Evolutionary conservation across 306 rosid genomes (phyloP), one percentile per base, ranked within the genome.

Genomic region (Pachyrhizus erosus): DNA sequence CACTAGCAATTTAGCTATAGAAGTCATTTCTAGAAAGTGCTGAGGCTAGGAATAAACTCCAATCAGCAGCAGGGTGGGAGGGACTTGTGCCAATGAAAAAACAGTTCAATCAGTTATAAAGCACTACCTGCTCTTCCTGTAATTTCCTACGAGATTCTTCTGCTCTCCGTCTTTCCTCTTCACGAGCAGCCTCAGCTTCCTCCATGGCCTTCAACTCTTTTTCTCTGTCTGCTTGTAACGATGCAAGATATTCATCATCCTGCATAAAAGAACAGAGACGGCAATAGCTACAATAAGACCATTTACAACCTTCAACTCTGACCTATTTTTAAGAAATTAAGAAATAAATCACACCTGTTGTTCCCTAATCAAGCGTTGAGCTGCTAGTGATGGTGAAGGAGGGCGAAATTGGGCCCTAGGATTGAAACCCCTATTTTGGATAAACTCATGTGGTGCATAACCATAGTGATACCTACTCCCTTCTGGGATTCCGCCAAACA

Each of bases 401-500:
- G 97, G 94, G 9, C 89, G 97, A 76, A 39, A 68, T 18, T 74
- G 13, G 2, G 93, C 90, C 58, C 55, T 78, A 26, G 85, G 78
- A 79, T 87, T 70, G 9, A 78, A 54, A 83, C 84, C 82, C 85
- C 89, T 89, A 51, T 75, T 45, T 71, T 86, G 92, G 86, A 90
- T 77, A 78, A 88, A 83, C 27, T 89, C 92, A 70, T 87, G 94
- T 17, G 97, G 92, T 55, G 92, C 92, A 77, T 88, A 92, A 64
- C 92, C 86, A 76, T 85, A 76, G 67, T 40, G 92, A 86, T 89
- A 93, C 48, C 91, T 85, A 77, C 83, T 81, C 57, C 91, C 92
- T 89, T 93, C 98, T 12, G 98, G 96, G 75, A 91, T 88, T 82
- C 98, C 97, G 78, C 99, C 99, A 72, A 93, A 96, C 94, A 92